These are phyloP conservation scores for Cladophialophora chaetospira DNA, from an alignment of 2,329 filamentous ascomycete species.

Conservation along the genomic window DNA sequence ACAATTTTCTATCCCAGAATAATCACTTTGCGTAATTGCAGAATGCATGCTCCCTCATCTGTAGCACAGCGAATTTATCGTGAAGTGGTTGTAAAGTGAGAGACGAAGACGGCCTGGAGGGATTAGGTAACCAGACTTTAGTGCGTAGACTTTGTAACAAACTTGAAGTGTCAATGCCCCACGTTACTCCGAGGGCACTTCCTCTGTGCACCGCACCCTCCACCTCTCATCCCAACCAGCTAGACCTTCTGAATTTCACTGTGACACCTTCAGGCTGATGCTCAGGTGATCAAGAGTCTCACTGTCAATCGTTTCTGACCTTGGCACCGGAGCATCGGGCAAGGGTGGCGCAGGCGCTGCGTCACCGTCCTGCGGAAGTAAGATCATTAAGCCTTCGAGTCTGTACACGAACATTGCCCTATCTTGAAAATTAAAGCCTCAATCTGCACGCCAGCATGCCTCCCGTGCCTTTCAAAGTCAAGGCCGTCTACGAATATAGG, in stretches of 20 bases:
- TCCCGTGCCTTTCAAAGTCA: slow-evolving; percentile 81
- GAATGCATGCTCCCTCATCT: no score
- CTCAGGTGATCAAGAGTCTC: slow-evolving; percentile 14
- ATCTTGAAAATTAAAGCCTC: slow-evolving; percentile 20
- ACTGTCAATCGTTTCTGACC: slow-evolving; percentile 12
- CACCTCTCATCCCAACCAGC: neutral
- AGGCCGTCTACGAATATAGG: slow-evolving; percentile 90
- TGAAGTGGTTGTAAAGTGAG: no score
- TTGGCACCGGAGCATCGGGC: slow-evolving; percentile 21
- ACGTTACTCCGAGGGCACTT: slow-evolving; percentile 7
- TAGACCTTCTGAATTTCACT: neutral
- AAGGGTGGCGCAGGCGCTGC: slow-evolving; percentile 28
- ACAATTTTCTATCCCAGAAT: neutral
- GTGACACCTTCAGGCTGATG: neutral
- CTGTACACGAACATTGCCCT: slow-evolving; percentile 34
- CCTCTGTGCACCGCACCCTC: neutral
- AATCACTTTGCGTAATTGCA: no score
- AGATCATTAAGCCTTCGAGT: slow-evolving; percentile 22
- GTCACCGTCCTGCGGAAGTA: slow-evolving; percentile 28
- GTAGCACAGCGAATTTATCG: slow-evolving; percentile 1
- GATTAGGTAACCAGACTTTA: slow-evolving; percentile 10
- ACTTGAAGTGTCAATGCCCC: neutral
- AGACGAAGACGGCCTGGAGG: neutral
- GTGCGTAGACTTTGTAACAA: neutral
- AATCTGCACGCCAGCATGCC: slow-evolving; percentile 60